phyloP scores from a whole-genome alignment of 805 yeast genomes.

The Ogataea neopini region DNA sequence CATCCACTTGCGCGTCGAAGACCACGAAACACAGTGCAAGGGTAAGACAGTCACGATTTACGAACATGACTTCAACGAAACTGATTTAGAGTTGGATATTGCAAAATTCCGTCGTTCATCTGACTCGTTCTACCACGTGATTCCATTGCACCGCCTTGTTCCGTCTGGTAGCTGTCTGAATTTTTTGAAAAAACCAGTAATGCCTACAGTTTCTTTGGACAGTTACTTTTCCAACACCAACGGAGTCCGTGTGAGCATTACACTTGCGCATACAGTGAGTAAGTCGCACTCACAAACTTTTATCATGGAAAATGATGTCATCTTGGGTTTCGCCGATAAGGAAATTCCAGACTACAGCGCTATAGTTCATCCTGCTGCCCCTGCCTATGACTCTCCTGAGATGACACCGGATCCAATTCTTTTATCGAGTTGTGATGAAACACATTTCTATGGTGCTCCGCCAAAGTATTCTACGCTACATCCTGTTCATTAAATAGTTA shows the following conservation, averaged over 20 bases:
- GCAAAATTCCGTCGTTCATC: slow-evolving; percentile 11
- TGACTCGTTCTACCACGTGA: slow-evolving; percentile 5
- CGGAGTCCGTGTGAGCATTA: slow-evolving; percentile 8
- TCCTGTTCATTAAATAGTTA: neutral
- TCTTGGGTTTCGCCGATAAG: slow-evolving; percentile 16
- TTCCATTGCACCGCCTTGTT: slow-evolving; percentile 12
- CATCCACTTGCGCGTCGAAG: slow-evolving; percentile 12
- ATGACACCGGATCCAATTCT: slow-evolving; percentile 19
- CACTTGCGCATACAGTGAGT: slow-evolving; percentile 3
- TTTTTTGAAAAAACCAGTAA: slow-evolving; percentile 13
- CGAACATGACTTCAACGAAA: slow-evolving; percentile 8
- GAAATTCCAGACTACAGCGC: slow-evolving; percentile 15
- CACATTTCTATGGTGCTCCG: slow-evolving; percentile 8
- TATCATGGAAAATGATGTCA: slow-evolving; percentile 15
- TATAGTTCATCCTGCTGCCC: slow-evolving; percentile 18
- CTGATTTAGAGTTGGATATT: slow-evolving; percentile 18
- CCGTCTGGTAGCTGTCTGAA: slow-evolving; percentile 10
- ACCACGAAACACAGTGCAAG: slow-evolving; percentile 4
- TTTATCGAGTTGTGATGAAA: slow-evolving; percentile 8
- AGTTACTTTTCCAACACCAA: slow-evolving; percentile 16
- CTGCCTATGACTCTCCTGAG: slow-evolving; percentile 16
- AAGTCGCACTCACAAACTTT: slow-evolving; percentile 5
- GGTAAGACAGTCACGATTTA: slow-evolving; percentile 12
- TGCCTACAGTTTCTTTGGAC: slow-evolving; percentile 19
- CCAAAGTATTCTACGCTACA: slow-evolving; percentile 1